A percentile compares a stretch with the other conserved stretches of the same genome.
These are phyloP conservation scores for Scheffersomyces insectosa DNA, from an alignment of 1,139 yeast genomes.

Conservation along the genomic window DNA sequence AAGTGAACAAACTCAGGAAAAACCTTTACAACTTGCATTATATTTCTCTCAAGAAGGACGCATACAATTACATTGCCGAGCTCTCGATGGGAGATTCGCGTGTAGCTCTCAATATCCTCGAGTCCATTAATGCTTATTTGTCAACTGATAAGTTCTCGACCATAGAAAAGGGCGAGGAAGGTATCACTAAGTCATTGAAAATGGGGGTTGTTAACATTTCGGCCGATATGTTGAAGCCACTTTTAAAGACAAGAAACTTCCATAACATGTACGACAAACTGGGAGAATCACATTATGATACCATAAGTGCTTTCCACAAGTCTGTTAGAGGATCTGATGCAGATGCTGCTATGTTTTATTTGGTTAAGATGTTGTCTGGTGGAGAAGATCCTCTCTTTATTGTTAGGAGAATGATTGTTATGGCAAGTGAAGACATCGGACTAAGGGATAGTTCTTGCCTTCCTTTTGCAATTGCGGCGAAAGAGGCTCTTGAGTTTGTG, in stretches of 20 bases:
- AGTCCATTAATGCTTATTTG: constrained; percentile 44
- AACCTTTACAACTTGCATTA: constrained; percentile 38
- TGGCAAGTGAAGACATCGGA: constrained; percentile 91
- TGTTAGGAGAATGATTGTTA: constrained; percentile 89
- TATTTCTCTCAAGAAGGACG: constrained; percentile 54
- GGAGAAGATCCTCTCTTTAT: constrained; percentile 94
- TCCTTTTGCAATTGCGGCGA: constrained; percentile 84
- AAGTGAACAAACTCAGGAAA: constrained; percentile 60
- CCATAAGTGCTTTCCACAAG: constrained; percentile 92
- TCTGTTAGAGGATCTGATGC: constrained; percentile 85
- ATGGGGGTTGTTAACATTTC: constrained; percentile 32
- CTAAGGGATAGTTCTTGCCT: constrained; percentile 77
- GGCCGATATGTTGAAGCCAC: constrained; percentile 38
- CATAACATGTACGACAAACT: constrained; percentile 78
- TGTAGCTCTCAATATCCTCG: constrained; percentile 76
- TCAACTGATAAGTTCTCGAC: constrained; percentile 32
- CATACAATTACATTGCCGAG: constrained; percentile 69
- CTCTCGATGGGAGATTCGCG: constrained; percentile 91
- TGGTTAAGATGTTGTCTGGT: constrained; percentile 83
- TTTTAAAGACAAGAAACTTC: constrained; percentile 37
- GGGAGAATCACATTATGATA: constrained; percentile 92
- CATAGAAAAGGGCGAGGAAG: constrained; percentile 14
- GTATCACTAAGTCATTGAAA: constrained; percentile 17
- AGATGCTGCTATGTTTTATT: constrained; percentile 84
- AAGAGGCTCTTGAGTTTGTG: constrained; percentile 85